Conservation (phyloP, 108 stramenopile genomes). For the Skeletonema grethae region DNA sequence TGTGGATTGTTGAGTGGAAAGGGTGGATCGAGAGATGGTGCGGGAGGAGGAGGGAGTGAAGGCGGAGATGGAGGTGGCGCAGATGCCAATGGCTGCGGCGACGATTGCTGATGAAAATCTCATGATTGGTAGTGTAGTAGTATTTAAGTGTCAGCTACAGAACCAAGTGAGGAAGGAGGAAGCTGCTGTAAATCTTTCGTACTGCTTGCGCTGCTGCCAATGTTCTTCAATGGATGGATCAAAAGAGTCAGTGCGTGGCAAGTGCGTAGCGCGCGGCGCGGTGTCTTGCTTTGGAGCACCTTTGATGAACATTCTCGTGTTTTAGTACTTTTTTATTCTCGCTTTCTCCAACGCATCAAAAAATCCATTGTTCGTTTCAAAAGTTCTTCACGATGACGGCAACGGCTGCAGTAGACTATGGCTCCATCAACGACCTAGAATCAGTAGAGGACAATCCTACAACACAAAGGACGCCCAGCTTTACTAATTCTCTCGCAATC, state of each 20-base stretch:
- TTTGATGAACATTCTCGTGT: not conserved
- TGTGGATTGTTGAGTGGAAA: not conserved
- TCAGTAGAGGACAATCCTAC: not conserved
- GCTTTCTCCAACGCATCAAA: not conserved
- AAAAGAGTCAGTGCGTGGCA: not conserved
- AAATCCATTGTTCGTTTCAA: no score
- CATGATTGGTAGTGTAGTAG: not conserved
- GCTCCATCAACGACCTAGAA: not conserved
- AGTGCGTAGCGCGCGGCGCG: not conserved
- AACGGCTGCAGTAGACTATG: not conserved
- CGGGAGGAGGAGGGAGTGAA: not conserved
- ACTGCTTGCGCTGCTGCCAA: no score
- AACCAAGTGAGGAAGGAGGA: not conserved
- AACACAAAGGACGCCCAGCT: not conserved
- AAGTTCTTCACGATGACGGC: not conserved
- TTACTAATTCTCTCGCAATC: not conserved
- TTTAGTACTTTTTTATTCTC: not conserved
- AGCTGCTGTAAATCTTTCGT: no score
- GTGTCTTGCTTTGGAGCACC: no score
- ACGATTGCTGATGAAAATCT: slow-evolving; percentile 1
- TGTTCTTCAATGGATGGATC: not conserved
- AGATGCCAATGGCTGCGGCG: slow-evolving; percentile 2
- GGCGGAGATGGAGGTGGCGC: not conserved
- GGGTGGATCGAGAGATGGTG: not conserved
- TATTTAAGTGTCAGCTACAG: no score